A percentile compares a stretch with the other conserved stretches of the same genome.
Conservation (phyloP, 2,329 filamentous ascomycete species). For the Parascedosporium putredinis region DNA sequence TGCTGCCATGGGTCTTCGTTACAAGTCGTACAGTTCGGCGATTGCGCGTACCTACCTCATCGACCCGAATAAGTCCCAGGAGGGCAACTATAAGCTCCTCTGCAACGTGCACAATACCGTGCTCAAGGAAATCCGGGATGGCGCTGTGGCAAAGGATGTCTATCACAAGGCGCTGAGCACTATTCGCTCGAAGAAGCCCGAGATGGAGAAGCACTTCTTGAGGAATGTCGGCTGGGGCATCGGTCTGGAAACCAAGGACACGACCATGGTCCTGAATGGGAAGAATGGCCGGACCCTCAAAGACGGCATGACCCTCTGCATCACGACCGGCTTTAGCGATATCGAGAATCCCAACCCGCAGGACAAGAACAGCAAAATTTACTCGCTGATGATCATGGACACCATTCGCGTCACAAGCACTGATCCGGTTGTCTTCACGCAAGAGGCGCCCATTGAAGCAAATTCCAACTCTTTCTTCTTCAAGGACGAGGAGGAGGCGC, state of each 20-base stretch:
- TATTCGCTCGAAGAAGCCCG: constrained; percentile 83
- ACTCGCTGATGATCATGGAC: constrained; percentile 84
- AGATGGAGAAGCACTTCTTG: constrained; percentile 87
- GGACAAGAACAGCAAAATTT: constrained; percentile 80
- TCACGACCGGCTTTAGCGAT: constrained; percentile 84
- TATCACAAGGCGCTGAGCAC: constrained; percentile 77
- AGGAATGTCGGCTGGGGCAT: constrained; percentile 89
- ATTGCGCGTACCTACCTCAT: constrained; percentile 93
- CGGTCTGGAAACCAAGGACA: constrained; percentile 82
- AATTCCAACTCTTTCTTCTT: constrained; percentile 98
- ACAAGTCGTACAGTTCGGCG: constrained; percentile 89
- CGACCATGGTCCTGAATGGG: constrained; percentile 70
- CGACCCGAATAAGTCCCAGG: constrained; percentile 92
- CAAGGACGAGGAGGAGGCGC: constrained; percentile 85
- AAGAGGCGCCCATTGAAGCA: constrained; percentile 80
- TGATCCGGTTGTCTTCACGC: constrained; percentile 86
- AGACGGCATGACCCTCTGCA: constrained; percentile 92
- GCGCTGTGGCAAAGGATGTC: constrained; percentile 75
- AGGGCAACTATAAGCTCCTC: constrained; percentile 86
- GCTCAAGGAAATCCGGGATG: constrained; percentile 82
- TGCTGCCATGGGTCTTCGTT: constrained; percentile 80
- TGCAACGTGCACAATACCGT: constrained; percentile 78
- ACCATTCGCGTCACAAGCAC: constrained; percentile 75
- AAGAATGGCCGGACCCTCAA: constrained; percentile 79
- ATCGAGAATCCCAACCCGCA: constrained; percentile 78